Conservation (phyloP, 352 stramenopile genomes). For the Globisporangium lucens region DNA sequence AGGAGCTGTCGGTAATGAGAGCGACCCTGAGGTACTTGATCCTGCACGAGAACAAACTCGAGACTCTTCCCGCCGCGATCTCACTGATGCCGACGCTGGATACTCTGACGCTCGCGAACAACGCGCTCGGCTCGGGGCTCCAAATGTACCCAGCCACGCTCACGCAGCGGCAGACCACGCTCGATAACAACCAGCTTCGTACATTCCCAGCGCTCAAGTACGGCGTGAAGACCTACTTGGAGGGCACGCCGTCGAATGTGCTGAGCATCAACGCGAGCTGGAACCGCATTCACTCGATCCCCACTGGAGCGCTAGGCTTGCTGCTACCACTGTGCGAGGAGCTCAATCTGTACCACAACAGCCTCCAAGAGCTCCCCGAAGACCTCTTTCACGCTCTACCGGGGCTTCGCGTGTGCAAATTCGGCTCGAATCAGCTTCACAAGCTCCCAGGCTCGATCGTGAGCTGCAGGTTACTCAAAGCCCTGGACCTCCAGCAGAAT, state of each 20-base stretch:
- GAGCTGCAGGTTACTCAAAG: conserved; percentile 28
- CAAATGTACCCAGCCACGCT: conserved; percentile 25
- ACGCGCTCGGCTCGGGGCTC: conserved; percentile 17
- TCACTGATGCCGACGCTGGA: conserved; percentile 19
- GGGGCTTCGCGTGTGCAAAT: conserved; percentile 28
- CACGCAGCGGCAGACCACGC: conserved; percentile 15
- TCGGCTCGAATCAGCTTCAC: conserved; percentile 43
- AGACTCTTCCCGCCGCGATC: conserved; percentile 25
- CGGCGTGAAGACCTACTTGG: conserved; percentile 10
- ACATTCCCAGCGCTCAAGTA: conserved; percentile 18
- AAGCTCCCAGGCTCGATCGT: conserved; percentile 32
- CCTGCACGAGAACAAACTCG: conserved; percentile 47
- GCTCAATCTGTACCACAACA: conserved; percentile 50
- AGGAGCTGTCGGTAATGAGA: conserved; percentile 32
- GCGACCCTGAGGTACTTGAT: conserved; percentile 26
- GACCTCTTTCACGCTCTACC: conserved; percentile 41
- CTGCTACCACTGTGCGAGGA: conserved; percentile 29
- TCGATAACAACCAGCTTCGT: conserved; percentile 45
- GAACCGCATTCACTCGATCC: conserved; percentile 30
- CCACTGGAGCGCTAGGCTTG: conserved; percentile 17
- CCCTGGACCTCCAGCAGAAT: conserved; percentile 54
- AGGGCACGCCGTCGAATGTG: conserved; percentile 22
- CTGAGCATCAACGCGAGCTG: conserved; percentile 23
- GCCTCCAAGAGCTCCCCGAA: conserved; percentile 35
- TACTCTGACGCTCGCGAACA: conserved; percentile 23